These are phyloP conservation scores for Penicillium digitatum DNA, from an alignment of 2,329 filamentous ascomycete genomes.

Conservation along the genomic window DNA sequence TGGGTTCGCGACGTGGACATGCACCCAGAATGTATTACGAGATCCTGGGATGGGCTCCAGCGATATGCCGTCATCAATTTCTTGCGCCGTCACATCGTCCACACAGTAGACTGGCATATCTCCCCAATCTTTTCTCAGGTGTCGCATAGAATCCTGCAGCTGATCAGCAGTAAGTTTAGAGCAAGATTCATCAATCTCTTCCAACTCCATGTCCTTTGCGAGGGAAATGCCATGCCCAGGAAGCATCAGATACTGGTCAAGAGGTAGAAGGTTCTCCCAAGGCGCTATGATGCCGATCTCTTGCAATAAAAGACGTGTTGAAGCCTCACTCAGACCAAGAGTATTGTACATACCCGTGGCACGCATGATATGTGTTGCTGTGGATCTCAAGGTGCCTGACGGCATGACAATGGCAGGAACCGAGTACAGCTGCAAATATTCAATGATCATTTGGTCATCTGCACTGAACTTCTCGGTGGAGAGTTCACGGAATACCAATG, in stretches of 20 bases:
- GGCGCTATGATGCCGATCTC: constrained; percentile 60
- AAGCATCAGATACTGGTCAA: constrained; percentile 52
- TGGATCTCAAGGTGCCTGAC: constrained; percentile 43
- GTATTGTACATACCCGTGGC: constrained; percentile 54
- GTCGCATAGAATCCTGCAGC: constrained; percentile 54
- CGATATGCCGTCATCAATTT: constrained; percentile 63
- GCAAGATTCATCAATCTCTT: constrained; percentile 30
- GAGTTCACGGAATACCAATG: constrained; percentile 30
- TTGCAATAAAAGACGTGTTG: constrained; percentile 53
- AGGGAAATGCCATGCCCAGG: constrained; percentile 42
- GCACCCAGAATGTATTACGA: constrained; percentile 53
- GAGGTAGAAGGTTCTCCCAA: constrained; percentile 53
- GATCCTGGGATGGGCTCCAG: constrained; percentile 49
- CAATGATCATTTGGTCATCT: constrained; percentile 52
- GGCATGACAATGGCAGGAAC: constrained; percentile 41
- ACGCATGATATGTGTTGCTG: constrained; percentile 54
- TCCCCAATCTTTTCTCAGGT: constrained; percentile 56
- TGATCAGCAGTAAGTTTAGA: constrained; percentile 20
- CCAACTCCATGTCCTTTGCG: constrained; percentile 29
- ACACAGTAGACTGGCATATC: constrained; percentile 57
- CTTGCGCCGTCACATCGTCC: constrained; percentile 51
- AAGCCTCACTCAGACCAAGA: constrained; percentile 35
- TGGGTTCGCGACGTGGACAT: constrained; percentile 61
- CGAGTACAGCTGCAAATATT: constrained; percentile 53
- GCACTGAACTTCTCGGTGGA: constrained; percentile 44